Base-by-base conservation (phyloP, 352 stramenopile genomes). In the Halophytophthora polymorphica region DNA sequence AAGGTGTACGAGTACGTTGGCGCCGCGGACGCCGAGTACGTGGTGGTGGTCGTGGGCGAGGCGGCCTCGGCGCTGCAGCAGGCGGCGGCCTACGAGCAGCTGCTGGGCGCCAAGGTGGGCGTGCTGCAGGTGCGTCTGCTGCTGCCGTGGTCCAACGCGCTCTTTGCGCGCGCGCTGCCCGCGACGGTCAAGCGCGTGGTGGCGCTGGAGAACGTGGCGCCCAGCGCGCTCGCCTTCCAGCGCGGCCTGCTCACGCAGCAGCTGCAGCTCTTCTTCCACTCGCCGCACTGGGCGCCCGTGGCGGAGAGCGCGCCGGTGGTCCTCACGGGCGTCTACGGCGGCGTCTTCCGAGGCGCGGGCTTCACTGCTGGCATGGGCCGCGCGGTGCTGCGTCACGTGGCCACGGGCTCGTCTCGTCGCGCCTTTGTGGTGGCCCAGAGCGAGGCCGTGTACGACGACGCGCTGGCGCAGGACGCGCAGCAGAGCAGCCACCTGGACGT, bases 371-470 rank as follows among this genome's bases (percentile, higher is more conserved):
- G 72, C 38, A 88, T 91, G 75, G 77, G 66, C 6, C 77, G 74
- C 50, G 73, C 68, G 28, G 75, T 89, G 34, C 69, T 91, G n/a
- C 51, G 73, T 19, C 82, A 90, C 61, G 33, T 88, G 51, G 38
- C 45, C 3, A 49, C 49, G 40, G 55, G 66, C 21, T 50, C 58
- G 1, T 58, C 61, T 45, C 75, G 78, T 49, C 74, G 77, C 13
- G 72, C 74, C 18, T 89, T 94, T 49, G 88, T 91, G 37, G 83
- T 97, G 19, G 71, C 72, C 47, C 93, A 96, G 66, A 90, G 69
- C 8, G 69, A 90, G 58, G 50, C 64, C 28, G 44, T 82, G n/a
- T 87, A 80, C 50, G 78, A 89, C 29, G 49, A 59, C 28, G 71
- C 75, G 11, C 47, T 87, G 8, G 64, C 77, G 48, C 61, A 68